Evolutionary conservation across 2,329 filamentous ascomycete species (phyloP), one percentile per base, ranked within the genome.

Genomic region (Dothideomycetes sp.): DNA sequence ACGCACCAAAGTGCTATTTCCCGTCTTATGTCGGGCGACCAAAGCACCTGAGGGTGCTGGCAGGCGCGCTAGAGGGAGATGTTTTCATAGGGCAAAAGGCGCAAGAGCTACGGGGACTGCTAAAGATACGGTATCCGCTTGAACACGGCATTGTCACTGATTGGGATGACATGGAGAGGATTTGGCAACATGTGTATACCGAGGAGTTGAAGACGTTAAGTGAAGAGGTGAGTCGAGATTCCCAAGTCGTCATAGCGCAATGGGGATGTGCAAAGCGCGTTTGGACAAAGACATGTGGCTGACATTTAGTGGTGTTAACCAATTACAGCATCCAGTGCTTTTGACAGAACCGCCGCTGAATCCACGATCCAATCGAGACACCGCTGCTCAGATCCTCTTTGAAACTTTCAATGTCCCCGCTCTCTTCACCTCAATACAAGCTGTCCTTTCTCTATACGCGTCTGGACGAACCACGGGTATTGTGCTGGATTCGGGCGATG

Each of bases 111-210:
- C 79, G 89, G 55, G 91, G 91, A 3, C 69, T 98, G 45, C 73
- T 98, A 52, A 98, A 96, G 74, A 95, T 98, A 53, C 75, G 79
- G 49, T 96, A 96, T 60, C 91, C 91, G 33, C 69, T 98, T 40
- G 91, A 96, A 66, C 91, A 98, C 61, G 91, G 91, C 52, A 93
- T 98, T 54, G 91, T 98, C 47, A 98, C 91, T 51, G 87, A 98
- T 63, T 98, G 91, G 91, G 91, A 96, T 59, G 91, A 98, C 58
- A 98, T 98, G 91, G 91, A 98, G 70, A 80, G 86, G 67, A 98
- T 98, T 65, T 98, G 91, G 91, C 84, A 93, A 55, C 91, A 94
- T 57, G 87, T 98, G 38, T 98, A 96, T 61, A 84, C 84, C 42
- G 89, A 95, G 57, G 91, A 93, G 48, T 63, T 98, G 54, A 96